These are phyloP conservation scores for Gymnopilus dilepis DNA, from an alignment of 768 basidiomycete species.

Conservation along the genomic window DNA sequence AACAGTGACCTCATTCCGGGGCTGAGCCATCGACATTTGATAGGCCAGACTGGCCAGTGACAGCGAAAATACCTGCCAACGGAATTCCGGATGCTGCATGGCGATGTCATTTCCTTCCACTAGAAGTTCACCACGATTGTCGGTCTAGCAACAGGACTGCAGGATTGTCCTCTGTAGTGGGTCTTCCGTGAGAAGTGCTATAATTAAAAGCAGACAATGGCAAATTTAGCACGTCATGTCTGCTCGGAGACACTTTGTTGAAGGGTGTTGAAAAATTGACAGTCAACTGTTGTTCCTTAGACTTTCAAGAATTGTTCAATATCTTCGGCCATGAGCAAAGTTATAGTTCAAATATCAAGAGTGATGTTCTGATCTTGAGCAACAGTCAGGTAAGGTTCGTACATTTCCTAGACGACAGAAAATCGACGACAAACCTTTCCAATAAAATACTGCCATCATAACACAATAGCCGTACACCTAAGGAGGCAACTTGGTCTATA, in stretches of 20 bases:
- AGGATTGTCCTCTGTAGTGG: not conserved
- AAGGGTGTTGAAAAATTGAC: not conserved
- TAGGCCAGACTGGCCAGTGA: not conserved
- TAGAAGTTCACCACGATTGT: not conserved
- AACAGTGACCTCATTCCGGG: not conserved
- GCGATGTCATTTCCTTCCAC: not conserved
- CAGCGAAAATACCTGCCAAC: not conserved
- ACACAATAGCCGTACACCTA: not conserved
- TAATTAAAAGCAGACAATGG: not conserved
- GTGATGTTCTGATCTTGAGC: not conserved
- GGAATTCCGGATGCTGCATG: not conserved
- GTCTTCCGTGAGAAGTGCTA: not conserved
- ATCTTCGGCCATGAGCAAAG: not conserved
- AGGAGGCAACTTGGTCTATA: not conserved
- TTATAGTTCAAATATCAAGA: not conserved
- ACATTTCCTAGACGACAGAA: not conserved
- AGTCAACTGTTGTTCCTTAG: not conserved
- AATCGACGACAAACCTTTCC: not conserved
- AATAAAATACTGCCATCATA: not conserved
- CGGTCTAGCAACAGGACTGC: slow-evolving; percentile 3
- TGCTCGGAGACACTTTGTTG: not conserved
- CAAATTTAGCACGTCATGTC: not conserved
- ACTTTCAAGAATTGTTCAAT: not conserved
- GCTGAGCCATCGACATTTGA: not conserved
- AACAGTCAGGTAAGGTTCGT: not conserved